A percentile compares a stretch with the other conserved stretches of the same genome.
phyloP scores from a whole-genome alignment of 73 alveolate species.

The Blepharisma stoltei region DNA sequence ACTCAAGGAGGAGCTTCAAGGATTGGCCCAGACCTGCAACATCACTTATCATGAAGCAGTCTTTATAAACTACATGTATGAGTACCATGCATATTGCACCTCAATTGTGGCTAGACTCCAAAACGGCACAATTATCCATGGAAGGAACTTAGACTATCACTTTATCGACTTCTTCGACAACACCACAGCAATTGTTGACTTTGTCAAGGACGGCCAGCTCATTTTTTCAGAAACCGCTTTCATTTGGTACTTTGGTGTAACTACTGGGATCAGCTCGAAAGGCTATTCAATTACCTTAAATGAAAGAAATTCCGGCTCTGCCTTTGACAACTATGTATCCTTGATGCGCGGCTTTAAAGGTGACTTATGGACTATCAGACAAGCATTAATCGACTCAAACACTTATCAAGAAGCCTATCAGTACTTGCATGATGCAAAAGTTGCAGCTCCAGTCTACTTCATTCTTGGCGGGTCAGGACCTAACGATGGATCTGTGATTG shows the following conservation, averaged over 20 bases:
- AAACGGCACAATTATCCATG: conserved; percentile 48
- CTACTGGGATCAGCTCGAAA: conserved; percentile 35
- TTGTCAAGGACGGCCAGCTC: conserved; percentile 30
- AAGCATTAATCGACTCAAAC: background rate
- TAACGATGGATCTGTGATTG: conserved; percentile 24
- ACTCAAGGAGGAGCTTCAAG: conserved; percentile 12
- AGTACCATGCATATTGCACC: conserved; percentile 45
- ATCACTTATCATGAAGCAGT: conserved; percentile 31
- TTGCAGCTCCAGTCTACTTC: conserved; percentile 27
- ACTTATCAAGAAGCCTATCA: background rate
- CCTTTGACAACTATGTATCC: background rate
- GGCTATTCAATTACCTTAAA: conserved; percentile 38
- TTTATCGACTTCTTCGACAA: conserved; percentile 15
- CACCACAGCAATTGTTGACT: conserved; percentile 32
- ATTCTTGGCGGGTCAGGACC: background rate
- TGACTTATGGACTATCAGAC: conserved; percentile 6
- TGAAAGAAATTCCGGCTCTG: conserved; percentile 27
- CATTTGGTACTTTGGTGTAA: conserved; percentile 37
- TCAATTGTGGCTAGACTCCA: conserved; percentile 38
- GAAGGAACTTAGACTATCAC: conserved; percentile 43
- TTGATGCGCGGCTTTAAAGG: background rate
- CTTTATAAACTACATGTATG: conserved; percentile 46
- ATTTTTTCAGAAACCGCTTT: conserved; percentile 39
- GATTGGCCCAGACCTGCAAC: background rate
- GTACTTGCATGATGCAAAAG: background rate